Conservation (phyloP, 495 filamentous ascomycete species). For the Penicillium odoratum region DNA sequence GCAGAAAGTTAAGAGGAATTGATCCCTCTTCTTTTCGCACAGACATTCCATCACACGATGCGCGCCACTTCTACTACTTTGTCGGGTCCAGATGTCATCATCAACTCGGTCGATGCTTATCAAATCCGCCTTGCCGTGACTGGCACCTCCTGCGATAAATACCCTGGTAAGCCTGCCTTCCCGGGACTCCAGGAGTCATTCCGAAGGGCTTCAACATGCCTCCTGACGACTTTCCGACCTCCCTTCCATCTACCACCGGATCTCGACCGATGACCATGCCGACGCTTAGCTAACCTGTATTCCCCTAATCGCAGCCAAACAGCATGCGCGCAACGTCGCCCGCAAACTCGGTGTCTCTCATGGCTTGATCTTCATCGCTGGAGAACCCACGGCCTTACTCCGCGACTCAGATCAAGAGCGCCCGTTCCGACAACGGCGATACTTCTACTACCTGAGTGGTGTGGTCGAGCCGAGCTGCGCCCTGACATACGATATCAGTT, state of each 20-base stretch:
- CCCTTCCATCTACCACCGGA: neutral
- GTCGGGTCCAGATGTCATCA: slow-evolving; percentile 20
- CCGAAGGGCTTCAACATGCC: neutral
- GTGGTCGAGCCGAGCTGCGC: slow-evolving; percentile 79
- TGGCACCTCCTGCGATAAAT: slow-evolving; percentile 41
- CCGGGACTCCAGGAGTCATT: slow-evolving; percentile 2
- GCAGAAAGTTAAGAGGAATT: slow-evolving; percentile 6
- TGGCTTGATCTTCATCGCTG: slow-evolving; percentile 83
- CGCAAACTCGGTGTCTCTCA: slow-evolving; percentile 58
- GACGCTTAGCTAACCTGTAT: slow-evolving; percentile 18
- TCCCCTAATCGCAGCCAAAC: slow-evolving; percentile 59
- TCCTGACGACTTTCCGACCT: slow-evolving; percentile 7
- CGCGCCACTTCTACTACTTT: slow-evolving; percentile 15
- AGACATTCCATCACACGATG: slow-evolving; percentile 12
- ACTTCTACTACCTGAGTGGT: slow-evolving; percentile 93
- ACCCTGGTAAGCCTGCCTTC: slow-evolving; percentile 36
- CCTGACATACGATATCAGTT: slow-evolving; percentile 77
- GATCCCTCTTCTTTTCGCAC: slow-evolving; percentile 15
- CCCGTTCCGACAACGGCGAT: slow-evolving; percentile 82
- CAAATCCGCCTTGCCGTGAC: slow-evolving; percentile 34
- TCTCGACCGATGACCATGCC: slow-evolving; percentile 14
- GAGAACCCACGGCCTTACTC: slow-evolving; percentile 65
- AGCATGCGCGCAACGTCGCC: slow-evolving; percentile 74
- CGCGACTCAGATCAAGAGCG: slow-evolving; percentile 79
- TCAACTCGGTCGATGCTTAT: slow-evolving; percentile 32